Evolutionary conservation across 2,329 filamentous ascomycete genomes (phyloP), one percentile per base, ranked within the genome.

Genomic region (Aspergillus calidoustus): DNA sequence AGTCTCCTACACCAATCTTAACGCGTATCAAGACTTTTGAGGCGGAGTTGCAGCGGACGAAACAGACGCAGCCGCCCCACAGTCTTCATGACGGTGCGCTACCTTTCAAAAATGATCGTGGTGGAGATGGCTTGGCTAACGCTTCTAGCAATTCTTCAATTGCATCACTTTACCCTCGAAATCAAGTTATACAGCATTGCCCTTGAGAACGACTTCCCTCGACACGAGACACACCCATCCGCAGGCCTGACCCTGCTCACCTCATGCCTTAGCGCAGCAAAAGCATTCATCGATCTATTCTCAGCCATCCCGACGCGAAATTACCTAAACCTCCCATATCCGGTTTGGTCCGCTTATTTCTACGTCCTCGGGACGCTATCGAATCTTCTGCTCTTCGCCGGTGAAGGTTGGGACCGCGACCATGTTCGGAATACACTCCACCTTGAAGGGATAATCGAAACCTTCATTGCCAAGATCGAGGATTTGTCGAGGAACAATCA

Each of bases 241-340:
- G 23, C 48, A 7, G 54, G 51, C 15, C 64, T 67, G 4, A 82
- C 86, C 59, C 74, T 80, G 3, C 80, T 87, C 9, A 84, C 82
- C 64, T 79, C 80, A 25, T 82, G 82, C 4, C 80, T 81, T 49
- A 73, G 76, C 17, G 81, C 84, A 1, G 68, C 86, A 0, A 80
- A 78, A 43, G 69, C 72, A 0, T 87, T 82, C 74, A 85, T 86
- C 53, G 79, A 84, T 2, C 74, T 74, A 43, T 84, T 83, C 77
- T 74, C 82, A 2, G 68, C 75, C 0, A 70, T 86, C 0, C 80
- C 84, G 0, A 71, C 79, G 0, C 65, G 71, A 0, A 71, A 76
- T 3, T 84, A 82, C 58, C 80, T 81, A 60, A 75, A 78, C 31
- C 73, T 84, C 25, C 82, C 84, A 0, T 79, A 84, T 8, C 73